phyloP scores from a whole-genome alignment of 2,329 filamentous ascomycete species.

The Pseudogymnoascus sp. region DNA sequence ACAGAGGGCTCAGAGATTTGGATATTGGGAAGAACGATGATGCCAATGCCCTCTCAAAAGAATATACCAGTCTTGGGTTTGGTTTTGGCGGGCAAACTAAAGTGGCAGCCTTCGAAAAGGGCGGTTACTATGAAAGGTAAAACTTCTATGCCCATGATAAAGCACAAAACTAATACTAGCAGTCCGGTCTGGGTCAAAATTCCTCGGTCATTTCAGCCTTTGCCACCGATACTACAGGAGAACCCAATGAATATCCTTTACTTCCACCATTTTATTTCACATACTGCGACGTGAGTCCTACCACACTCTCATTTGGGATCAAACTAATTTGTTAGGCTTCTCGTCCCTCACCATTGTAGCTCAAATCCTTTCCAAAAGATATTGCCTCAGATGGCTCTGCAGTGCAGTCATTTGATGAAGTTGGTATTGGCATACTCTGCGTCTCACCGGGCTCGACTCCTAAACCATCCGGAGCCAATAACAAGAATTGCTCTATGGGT shows the following conservation, averaged over 20 bases:
- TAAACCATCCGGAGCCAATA: conserved; percentile 66
- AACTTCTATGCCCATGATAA: conserved; percentile 51
- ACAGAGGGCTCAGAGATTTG: conserved; percentile 61
- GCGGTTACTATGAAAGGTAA: conserved; percentile 63
- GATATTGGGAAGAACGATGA: conserved; percentile 70
- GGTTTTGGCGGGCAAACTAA: conserved; percentile 41
- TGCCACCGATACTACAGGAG: conserved; percentile 48
- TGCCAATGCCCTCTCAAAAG: conserved; percentile 51
- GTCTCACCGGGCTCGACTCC: conserved; percentile 69
- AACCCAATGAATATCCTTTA: conserved; percentile 78
- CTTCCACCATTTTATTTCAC: conserved; percentile 49
- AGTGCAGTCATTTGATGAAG: conserved; percentile 65
- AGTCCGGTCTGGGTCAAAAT: conserved; percentile 9
- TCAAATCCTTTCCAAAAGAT: conserved; percentile 48
- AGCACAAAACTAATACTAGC: neutral
- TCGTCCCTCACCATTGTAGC: conserved; percentile 43
- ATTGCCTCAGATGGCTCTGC: conserved; percentile 55
- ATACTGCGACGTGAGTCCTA: conserved; percentile 9
- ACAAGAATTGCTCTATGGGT: conserved; percentile 77
- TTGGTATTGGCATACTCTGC: conserved; percentile 76
- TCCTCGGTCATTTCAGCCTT: conserved; percentile 36
- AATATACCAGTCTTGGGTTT: conserved; percentile 34
- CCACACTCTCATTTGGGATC: neutral
- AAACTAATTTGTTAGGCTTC: conserved; percentile 67
- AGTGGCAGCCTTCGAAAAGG: conserved; percentile 48